Percentiles rank a stretch among this genome's conserved stretches.
phyloP scores from a whole-genome alignment of 2,329 filamentous ascomycete species.

The Penicillium sp. region DNA sequence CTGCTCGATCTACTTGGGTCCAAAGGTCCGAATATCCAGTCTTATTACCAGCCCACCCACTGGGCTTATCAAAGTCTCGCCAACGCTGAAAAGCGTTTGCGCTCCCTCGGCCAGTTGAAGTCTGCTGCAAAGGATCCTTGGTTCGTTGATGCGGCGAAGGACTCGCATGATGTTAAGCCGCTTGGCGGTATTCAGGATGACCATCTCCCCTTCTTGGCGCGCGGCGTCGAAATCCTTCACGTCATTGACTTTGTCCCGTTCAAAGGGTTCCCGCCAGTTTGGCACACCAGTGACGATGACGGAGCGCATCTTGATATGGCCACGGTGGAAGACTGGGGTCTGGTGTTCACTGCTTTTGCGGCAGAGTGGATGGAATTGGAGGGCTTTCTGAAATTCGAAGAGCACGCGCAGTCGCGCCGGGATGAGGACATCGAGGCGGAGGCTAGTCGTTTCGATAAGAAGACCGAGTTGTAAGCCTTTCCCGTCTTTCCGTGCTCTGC shows the following conservation, averaged over 20 bases:
- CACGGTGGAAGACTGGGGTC: constrained; percentile 85
- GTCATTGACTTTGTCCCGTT: constrained; percentile 72
- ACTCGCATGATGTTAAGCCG: constrained; percentile 51
- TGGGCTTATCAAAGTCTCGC: constrained; percentile 88
- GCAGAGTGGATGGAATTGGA: constrained; percentile 92
- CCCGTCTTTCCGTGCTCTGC: constrained; percentile 15
- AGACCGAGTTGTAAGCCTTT: constrained; percentile 48
- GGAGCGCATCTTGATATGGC: constrained; percentile 79
- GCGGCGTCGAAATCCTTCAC: constrained; percentile 87
- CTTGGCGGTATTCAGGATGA: constrained; percentile 74
- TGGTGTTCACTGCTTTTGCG: constrained; percentile 79
- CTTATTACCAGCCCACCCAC: constrained; percentile 87
- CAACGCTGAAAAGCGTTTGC: constrained; percentile 72
- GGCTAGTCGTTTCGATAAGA: constrained; percentile 26
- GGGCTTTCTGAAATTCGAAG: constrained; percentile 50
- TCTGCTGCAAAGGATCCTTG: constrained; percentile 61
- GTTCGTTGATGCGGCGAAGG: constrained; percentile 66
- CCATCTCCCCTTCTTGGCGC: constrained; percentile 84
- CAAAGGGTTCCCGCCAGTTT: constrained; percentile 72
- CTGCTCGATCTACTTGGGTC: constrained; percentile 87
- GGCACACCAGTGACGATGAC: constrained; percentile 86
- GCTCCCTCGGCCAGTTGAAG: constrained; percentile 68
- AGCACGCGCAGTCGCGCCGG: constrained; percentile 1
- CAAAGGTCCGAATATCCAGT: constrained; percentile 71
- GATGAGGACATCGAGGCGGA: constrained; percentile 16